Evolutionary conservation across 352 stramenopile genomes (phyloP).

Genomic region (Phytophthora palmivora): DNA sequence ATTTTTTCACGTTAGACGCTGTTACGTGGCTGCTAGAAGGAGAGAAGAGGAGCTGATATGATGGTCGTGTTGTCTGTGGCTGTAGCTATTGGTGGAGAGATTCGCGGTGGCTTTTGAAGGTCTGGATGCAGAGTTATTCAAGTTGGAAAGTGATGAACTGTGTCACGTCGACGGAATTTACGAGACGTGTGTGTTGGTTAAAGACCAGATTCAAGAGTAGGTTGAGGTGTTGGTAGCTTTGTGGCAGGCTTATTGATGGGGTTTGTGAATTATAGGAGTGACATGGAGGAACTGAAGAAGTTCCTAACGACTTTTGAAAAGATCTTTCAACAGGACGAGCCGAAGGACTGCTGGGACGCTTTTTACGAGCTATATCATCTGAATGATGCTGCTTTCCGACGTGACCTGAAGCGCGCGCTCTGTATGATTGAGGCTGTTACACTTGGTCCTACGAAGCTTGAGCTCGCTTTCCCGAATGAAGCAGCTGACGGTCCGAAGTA

Average conservation of each 20-base stretch:
- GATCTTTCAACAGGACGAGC: slow-evolving; percentile 68
- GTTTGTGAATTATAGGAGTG: slow-evolving; percentile 16
- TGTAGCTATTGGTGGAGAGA: slow-evolving; percentile 68
- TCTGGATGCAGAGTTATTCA: slow-evolving; percentile 69
- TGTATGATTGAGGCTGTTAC: slow-evolving; percentile 53
- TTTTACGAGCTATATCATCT: slow-evolving; percentile 54
- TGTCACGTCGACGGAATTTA: slow-evolving; percentile 64
- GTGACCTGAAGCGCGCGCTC: slow-evolving; percentile 76
- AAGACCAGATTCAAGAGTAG: slow-evolving; percentile 57
- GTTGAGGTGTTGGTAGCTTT: slow-evolving; percentile 1
- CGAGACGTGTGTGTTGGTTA: slow-evolving; percentile 53
- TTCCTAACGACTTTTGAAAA: slow-evolving; percentile 58
- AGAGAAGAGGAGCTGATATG: neutral
- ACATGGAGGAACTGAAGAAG: slow-evolving; percentile 30
- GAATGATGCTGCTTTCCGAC: slow-evolving; percentile 53
- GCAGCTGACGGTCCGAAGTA: slow-evolving; percentile 11
- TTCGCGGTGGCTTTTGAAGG: slow-evolving; percentile 59
- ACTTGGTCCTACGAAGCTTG: slow-evolving; percentile 65
- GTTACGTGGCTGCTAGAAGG: neutral
- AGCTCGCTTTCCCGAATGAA: slow-evolving; percentile 44
- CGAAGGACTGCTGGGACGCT: slow-evolving; percentile 65
- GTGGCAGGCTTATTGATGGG: neutral
- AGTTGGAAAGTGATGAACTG: slow-evolving; percentile 73
- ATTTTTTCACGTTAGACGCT: slow-evolving; percentile 58
- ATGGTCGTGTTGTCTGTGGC: neutral